Percentiles rank a stretch among this genome's conserved stretches.
Evolutionary conservation across 192 early-diverging fungal species (phyloP).

Genomic region (Diversispora epigaea): DNA sequence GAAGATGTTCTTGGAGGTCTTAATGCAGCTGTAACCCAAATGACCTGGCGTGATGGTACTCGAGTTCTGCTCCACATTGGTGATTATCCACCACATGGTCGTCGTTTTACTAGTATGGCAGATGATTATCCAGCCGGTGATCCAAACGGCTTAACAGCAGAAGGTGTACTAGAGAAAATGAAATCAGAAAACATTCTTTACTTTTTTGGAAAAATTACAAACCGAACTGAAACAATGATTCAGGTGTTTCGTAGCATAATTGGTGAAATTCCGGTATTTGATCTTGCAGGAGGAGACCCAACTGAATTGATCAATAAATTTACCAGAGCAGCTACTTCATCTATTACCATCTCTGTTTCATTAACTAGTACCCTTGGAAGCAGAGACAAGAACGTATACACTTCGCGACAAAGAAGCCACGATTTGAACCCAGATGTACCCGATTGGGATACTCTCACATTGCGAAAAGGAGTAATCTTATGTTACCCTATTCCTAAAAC

Average conservation of each 20-base stretch:
- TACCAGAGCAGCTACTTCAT: not conserved
- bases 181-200: conserved; percentile 23
- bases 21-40: conserved; percentile 19
- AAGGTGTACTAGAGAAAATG: conserved; percentile 22
- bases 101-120: not conserved
- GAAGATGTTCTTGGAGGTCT: conserved; percentile 29
- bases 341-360: conserved; percentile 19
- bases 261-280: conserved; percentile 27
- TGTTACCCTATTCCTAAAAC: conserved; percentile 6
- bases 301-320: conserved; percentile 19
- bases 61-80: conserved; percentile 30
- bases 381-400: not conserved
- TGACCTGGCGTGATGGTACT: conserved; percentile 18
- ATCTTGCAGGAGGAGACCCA: conserved; percentile 22
- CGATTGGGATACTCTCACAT: not conserved
- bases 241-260: conserved; percentile 27
- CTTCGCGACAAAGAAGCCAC: not conserved
- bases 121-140: conserved; percentile 31
- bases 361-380: conserved; percentile 17
- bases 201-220: conserved; percentile 33
- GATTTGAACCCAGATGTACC: conserved; percentile 4
- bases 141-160: conserved; percentile 28
- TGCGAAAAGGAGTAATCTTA: not conserved
- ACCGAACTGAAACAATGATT: conserved; percentile 28
- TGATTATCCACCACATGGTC: conserved; percentile 32